Evolutionary conservation across 331 rosid genomes (phyloP).

Genomic region (Rosa hybrid): DNA sequence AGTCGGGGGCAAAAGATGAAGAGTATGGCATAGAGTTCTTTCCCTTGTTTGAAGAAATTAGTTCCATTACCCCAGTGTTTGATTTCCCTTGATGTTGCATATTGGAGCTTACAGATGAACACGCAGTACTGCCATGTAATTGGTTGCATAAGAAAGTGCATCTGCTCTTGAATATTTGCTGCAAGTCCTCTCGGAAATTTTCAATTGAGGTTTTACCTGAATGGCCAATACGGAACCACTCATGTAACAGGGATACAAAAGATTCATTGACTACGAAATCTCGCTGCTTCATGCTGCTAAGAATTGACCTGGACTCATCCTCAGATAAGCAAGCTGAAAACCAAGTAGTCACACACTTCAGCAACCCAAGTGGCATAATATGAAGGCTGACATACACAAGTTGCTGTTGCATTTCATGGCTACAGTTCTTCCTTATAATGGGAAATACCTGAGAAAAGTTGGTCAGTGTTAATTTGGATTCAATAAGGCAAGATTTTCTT

Average conservation of each 20-base stretch:
- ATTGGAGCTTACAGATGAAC: slow-evolving; percentile 45
- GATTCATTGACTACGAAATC: slow-evolving; percentile 45
- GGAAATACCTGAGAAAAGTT: slow-evolving; percentile 72
- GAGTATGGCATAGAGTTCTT: slow-evolving; percentile 38
- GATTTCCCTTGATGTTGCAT: slow-evolving; percentile 31
- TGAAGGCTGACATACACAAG: slow-evolving; percentile 71
- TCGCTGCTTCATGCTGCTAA: slow-evolving; percentile 46
- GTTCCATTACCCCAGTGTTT: slow-evolving; percentile 16
- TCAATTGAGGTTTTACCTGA: slow-evolving; percentile 73
- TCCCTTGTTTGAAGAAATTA: slow-evolving; percentile 27
- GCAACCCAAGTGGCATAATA: slow-evolving; percentile 90
- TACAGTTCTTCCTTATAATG: slow-evolving; percentile 49
- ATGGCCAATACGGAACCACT: slow-evolving; percentile 83
- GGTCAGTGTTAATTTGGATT: slow-evolving; percentile 35
- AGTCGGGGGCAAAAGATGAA: slow-evolving; percentile 44
- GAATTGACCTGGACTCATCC: slow-evolving; percentile 61
- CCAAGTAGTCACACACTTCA: slow-evolving; percentile 75
- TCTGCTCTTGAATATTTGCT: slow-evolving; percentile 65
- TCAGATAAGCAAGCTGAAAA: slow-evolving; percentile 77
- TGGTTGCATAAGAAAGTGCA: slow-evolving; percentile 45
- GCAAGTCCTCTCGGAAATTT: slow-evolving; percentile 66
- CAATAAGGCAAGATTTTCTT: slow-evolving; percentile 23
- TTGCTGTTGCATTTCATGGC: slow-evolving; percentile 58
- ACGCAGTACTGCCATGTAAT: slow-evolving; percentile 44
- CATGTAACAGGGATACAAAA: slow-evolving; percentile 61